phyloP scores from a whole-genome alignment of 2,329 filamentous ascomycete species.

The Cadophora sp. region DNA sequence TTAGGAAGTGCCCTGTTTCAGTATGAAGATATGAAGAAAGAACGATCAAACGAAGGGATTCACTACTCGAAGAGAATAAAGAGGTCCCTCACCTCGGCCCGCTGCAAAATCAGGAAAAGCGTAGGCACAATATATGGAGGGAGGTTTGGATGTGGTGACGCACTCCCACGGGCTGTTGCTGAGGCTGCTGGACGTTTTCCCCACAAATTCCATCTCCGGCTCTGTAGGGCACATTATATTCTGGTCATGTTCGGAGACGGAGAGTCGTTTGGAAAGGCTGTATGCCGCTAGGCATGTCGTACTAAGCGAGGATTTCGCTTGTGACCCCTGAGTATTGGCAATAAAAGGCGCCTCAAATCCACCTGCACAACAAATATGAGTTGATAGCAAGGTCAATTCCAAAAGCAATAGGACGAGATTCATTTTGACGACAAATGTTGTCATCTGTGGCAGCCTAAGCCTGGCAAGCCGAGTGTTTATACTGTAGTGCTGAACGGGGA shows the following conservation, averaged over 20 bases:
- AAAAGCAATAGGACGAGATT: not conserved
- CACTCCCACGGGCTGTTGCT: not conserved
- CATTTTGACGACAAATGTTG: not conserved
- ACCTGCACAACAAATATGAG: not conserved
- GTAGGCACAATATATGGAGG: not conserved
- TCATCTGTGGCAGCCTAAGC: not conserved
- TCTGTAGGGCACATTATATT: not conserved
- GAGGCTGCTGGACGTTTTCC: not conserved
- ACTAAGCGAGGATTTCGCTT: not conserved
- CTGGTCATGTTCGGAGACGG: not conserved
- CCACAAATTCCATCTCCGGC: too few species aligned
- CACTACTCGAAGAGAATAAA: not conserved
- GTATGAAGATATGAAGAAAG: too few species aligned
- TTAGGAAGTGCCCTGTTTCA: too few species aligned
- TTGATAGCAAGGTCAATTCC: not conserved
- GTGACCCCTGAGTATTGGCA: not conserved
- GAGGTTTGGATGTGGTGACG: not conserved
- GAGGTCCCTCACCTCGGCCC: not conserved
- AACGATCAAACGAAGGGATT: too few species aligned
- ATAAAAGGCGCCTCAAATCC: not conserved
- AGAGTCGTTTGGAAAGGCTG: not conserved
- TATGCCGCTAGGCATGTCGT: not conserved
- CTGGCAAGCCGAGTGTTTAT: not conserved
- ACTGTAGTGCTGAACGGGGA: not conserved
- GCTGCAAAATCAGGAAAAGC: not conserved